These are phyloP conservation scores for Wickerhamiella cacticola DNA, from an alignment of 805 yeast genomes.

Conservation along the genomic window DNA sequence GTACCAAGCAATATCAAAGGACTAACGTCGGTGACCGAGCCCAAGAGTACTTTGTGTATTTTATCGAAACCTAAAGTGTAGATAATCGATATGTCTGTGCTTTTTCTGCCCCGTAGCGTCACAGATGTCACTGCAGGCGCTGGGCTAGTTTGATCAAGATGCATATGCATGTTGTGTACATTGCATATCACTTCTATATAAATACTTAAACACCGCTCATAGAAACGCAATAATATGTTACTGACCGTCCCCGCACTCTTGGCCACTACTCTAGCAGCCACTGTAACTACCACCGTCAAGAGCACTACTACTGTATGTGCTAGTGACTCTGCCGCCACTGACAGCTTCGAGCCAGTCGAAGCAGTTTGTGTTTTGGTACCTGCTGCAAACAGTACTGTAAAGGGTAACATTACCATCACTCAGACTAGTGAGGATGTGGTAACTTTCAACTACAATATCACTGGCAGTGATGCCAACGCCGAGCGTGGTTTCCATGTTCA, in stretches of 20 bases:
- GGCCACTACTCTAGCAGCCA: background rate
- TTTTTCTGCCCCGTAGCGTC: background rate
- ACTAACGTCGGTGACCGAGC: too few species aligned
- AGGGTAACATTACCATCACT: conserved; percentile 1
- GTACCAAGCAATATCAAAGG: too few species aligned
- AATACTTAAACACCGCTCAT: background rate
- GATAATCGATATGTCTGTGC: too few species aligned
- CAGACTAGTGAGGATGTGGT: conserved; percentile 3
- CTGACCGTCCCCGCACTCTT: background rate
- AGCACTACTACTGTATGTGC: conserved; percentile 5
- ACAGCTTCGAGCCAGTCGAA: conserved; percentile 6
- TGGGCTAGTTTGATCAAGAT: too few species aligned
- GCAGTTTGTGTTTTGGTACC: conserved; percentile 5
- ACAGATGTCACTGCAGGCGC: too few species aligned
- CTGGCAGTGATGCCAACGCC: conserved; percentile 10
- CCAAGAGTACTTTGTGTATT: too few species aligned
- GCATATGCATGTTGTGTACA: background rate
- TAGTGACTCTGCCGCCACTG: background rate
- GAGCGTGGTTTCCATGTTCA: conserved; percentile 11
- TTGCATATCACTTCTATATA: background rate
- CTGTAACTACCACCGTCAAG: conserved; percentile 5
- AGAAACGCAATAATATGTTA: background rate
- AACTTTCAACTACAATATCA: conserved; percentile 27
- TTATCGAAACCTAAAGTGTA: too few species aligned
- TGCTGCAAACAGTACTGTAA: conserved; percentile 5